Evolutionary conservation across 805 yeast genomes (phyloP), one percentile per base, ranked within the genome.

Genomic region (Candida yuanshanica): DNA sequence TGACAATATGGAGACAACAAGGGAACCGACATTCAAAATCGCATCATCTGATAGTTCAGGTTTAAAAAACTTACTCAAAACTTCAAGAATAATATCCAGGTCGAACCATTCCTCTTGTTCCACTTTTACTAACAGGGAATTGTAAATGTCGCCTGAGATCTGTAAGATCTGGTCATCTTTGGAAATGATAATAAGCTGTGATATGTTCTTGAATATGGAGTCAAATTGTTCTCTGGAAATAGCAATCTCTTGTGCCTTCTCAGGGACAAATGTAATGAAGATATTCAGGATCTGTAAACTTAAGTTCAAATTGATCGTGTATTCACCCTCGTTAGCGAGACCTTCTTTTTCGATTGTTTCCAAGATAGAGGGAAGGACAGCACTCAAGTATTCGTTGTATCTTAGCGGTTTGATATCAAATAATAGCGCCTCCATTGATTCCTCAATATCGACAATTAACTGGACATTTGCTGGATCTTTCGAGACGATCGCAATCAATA

Each of bases 121-220:
- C 1, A 68, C 61, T 36, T 67, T 69, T 33, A 57, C 59, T 20
- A 88, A 63, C 32, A 89, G 60, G 22, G 74, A 75, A 44, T 79
- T 79, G 51, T 84, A 78, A 5, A 82, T 79, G 45, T 84, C 91
- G 0, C 91, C 83, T 2, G 89, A 81, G 10, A 78, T 66, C 61
- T 89, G 95, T 24, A 89, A 59, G 8, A 87, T 72, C 53, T 83
- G 88, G 50, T 84, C 86, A 58, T 89, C 96, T n/a, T 60, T 65
- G 1, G 88, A 71, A 5, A 48, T 44, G 25, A 55, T 23, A 33
- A 72, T 39, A 7, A 66, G 41, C 14, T 37, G 39, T 13, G 54
- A 51, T 27, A 77, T 48, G 2, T 58, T 51, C 0, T 79, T 75
- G 47, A 74, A 75, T 2, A 70, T 56, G 42, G 59, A 63, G 37